These are phyloP conservation scores for Psilocybe mexicana DNA, from an alignment of 1,284 basidiomycete species.

Conservation along the genomic window DNA sequence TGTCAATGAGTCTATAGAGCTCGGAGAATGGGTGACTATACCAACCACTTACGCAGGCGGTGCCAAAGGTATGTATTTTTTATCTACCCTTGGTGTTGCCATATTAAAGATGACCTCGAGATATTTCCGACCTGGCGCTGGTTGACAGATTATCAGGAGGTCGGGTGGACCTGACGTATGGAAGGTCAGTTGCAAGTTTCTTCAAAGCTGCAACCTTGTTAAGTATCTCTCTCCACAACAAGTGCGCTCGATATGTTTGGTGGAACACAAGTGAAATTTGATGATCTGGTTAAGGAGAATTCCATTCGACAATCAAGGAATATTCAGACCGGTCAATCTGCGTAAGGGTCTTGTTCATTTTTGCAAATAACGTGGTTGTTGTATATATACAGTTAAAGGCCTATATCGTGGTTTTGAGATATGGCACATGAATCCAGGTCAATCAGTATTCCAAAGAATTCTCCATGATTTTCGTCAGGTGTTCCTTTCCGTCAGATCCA, in stretches of 20 bases:
- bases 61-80: slow-evolving; percentile 66
- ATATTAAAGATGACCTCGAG: slow-evolving; percentile 38
- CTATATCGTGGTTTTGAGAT: neutral
- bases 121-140: slow-evolving; percentile 80
- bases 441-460: slow-evolving; percentile 71
- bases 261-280: slow-evolving; percentile 65
- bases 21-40: slow-evolving; percentile 90
- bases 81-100: too few species aligned
- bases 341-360: neutral
- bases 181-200: slow-evolving; percentile 63
- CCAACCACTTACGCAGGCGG: slow-evolving; percentile 98
- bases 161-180: slow-evolving; percentile 93
- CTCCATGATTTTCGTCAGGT: slow-evolving; percentile 77
- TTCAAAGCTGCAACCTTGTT: neutral
- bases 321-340: neutral
- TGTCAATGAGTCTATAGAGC: slow-evolving; percentile 48
- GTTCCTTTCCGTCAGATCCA: slow-evolving; percentile 77
- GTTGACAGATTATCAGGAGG: slow-evolving; percentile 84
- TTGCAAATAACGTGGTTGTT: neutral
- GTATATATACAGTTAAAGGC: neutral
- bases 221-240: neutral
- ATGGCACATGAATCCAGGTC: neutral
- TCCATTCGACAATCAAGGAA: slow-evolving; percentile 17
- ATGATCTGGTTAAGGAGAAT: slow-evolving; percentile 55
- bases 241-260: slow-evolving; percentile 82